Base-by-base conservation (phyloP, 805 yeast genomes). In the Yarrowia sp. region DNA sequence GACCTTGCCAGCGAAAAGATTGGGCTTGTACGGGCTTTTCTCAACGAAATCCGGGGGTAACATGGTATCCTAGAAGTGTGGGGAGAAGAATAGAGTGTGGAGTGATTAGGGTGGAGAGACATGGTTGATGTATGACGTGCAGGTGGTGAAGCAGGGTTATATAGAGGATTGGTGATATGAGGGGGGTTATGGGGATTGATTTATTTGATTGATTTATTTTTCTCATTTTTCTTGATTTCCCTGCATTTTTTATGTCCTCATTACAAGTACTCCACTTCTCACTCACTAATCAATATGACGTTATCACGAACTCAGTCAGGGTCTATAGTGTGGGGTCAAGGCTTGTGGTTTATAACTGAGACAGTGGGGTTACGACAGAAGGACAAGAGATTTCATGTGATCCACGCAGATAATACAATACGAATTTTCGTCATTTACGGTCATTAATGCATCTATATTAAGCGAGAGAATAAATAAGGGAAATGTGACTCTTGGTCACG, bases 1-100 rank as follows among this genome's bases (percentile, higher is more conserved):
- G 2, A 91, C 97, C 77, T 92, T 92, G 12, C 89, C 96, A 67
- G 86, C 83, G 80, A 92, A 92, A 42, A 91, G 73, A 72, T 85
- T 89, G 0, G 88, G 86, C 71, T 88, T 87, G 70, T 69, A 78
- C 16, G 73, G 73, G 46, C 72, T 38, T 46, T 71, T 71, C 43
- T 74, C 12, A 15, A 53, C n/a, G 19, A 38, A 53, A 12, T n/a
- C 19, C 5, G 59, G 19, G 32, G 59, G 59, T 38, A 53, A 36
- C 46, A 55, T 41, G 56, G 40, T 38, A 10, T 38, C 40, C 26
- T 9, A 10, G 36, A 9, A 9, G 8, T 50, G 56, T 11, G 55
- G 55, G 55, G 55, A 32, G 15, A 11, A 11, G 35, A 26, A 10
- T 22, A 22, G 15, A 22, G n/a, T 41, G 45, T 41, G 19, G 19